Base-by-base conservation (phyloP, 495 filamentous ascomycete genomes). In the Penicillium herquei region DNA sequence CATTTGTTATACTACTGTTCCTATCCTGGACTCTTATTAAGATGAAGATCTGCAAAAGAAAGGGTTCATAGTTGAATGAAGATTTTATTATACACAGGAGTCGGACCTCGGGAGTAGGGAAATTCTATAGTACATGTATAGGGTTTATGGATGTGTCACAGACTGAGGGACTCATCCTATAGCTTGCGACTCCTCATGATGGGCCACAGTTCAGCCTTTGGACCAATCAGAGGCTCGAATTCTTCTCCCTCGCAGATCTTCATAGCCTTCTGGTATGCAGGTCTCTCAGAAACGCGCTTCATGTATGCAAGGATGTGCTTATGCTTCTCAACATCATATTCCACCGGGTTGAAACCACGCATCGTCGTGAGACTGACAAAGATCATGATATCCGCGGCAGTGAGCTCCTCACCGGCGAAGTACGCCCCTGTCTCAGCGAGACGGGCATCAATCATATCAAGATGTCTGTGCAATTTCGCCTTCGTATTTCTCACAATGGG, bases 351-450 rank as follows among this genome's bases (percentile, higher is more conserved):
- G 57, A 80, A 85, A 11, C 69, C 67, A 16, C 84, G 69, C 74
- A 84, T 73, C 10, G 79, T 84, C 3, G 82, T 84, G 43, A 86
- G 64, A 30, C 68, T 68, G 50, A 71, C 80, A 7, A 85, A 65
- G 6, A 51, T 72, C 79, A 85, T 86, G 33, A 86, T 72, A 72
- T 88, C 85, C 1, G 84, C 84, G 0, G 76, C 80, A 0, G 81
- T 86, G 53, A 88, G 80, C 47, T 82, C 68, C 18, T 77, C 66
- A 11, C 84, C 85, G 0, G 81, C 84, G n/a, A 88, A 60, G 68
- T 76, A 87, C 18, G 69, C 59, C n/a, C 62, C 62, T 1, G 73
- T 73, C 31, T 72, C 58, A 2, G 52, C 57, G 6, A 87, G 59
- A 18, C 77, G 59, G 14, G 69, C 55, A 50, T 87, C 73, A 30